These are phyloP conservation scores for Aspergillus sp. DNA, from an alignment of 2,329 filamentous ascomycete genomes.

Conservation along the genomic window DNA sequence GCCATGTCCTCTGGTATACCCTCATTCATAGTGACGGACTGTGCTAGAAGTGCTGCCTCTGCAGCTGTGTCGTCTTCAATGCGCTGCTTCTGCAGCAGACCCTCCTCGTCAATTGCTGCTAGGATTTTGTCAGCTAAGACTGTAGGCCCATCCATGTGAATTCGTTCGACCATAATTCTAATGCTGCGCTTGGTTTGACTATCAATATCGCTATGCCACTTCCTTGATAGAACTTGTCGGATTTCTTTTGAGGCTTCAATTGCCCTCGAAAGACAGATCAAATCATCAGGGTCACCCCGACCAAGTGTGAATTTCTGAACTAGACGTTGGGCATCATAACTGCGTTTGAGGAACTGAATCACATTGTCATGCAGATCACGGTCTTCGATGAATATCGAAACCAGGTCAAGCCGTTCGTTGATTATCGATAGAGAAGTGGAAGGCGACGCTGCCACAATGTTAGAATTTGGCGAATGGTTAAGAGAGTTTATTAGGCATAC, in stretches of 20 bases:
- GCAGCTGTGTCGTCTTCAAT: constrained; percentile 71
- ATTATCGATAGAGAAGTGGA: constrained; percentile 85
- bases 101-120: constrained; percentile 87
- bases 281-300: constrained; percentile 86
- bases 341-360: constrained; percentile 67
- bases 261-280: constrained; percentile 79
- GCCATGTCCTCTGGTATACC: constrained; percentile 60
- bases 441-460: constrained; percentile 61
- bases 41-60: constrained; percentile 71
- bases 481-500: constrained; percentile 43
- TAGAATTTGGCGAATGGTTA: constrained; percentile 7
- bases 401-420: constrained; percentile 76
- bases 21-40: constrained; percentile 69
- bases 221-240: constrained; percentile 33
- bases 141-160: constrained; percentile 62
- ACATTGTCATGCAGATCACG: constrained; percentile 70
- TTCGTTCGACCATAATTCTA: constrained; percentile 32
- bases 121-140: constrained; percentile 71
- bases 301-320: constrained; percentile 94
- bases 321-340: constrained; percentile 82
- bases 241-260: constrained; percentile 74
- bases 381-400: constrained; percentile 70
- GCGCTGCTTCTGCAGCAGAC: constrained; percentile 76
- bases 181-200: constrained; percentile 30
- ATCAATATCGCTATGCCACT: constrained; percentile 25